Conservation (phyloP, 371 early-diverging fungal genomes). For the Blyttiomyces sp. region DNA sequence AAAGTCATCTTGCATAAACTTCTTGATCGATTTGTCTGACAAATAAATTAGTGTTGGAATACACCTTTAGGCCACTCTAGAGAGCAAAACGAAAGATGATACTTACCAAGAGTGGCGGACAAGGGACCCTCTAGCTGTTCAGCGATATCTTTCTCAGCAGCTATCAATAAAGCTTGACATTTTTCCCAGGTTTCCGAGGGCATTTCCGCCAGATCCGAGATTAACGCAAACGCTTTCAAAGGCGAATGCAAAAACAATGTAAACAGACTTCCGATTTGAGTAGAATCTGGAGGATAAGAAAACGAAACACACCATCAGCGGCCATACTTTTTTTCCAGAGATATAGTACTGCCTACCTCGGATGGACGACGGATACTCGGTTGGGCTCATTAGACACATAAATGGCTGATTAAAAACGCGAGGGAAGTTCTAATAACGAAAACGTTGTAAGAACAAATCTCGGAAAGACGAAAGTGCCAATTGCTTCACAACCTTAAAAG, state of each 20-base stretch:
- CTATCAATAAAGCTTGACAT: constrained; percentile 24
- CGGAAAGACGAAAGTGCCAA: not conserved
- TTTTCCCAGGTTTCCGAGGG: constrained; percentile 38
- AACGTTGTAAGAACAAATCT: not conserved
- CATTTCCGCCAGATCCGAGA: constrained; percentile 38
- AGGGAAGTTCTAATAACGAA: constrained; percentile 40
- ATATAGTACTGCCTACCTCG: constrained; percentile 48
- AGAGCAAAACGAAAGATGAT: not conserved
- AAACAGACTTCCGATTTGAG: constrained; percentile 84
- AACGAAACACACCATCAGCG: not conserved
- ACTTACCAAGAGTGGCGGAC: constrained; percentile 26
- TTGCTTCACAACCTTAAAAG: constrained; percentile 59
- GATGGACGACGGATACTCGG: constrained; percentile 75
- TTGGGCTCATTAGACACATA: constrained; percentile 85
- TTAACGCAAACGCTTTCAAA: constrained; percentile 47
- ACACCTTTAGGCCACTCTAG: not conserved
- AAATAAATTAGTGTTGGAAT: not conserved
- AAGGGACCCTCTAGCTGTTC: constrained; percentile 33
- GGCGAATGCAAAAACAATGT: constrained; percentile 82
- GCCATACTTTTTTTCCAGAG: not conserved
- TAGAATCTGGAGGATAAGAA: constrained; percentile 48
- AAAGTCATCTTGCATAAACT: constrained; percentile 87
- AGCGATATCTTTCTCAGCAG: constrained; percentile 30
- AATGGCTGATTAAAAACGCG: constrained; percentile 84
- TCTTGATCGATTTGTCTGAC: constrained; percentile 55